Conservation (phyloP, 1,284 basidiomycete genomes). For the Meira miltonrushii region DNA sequence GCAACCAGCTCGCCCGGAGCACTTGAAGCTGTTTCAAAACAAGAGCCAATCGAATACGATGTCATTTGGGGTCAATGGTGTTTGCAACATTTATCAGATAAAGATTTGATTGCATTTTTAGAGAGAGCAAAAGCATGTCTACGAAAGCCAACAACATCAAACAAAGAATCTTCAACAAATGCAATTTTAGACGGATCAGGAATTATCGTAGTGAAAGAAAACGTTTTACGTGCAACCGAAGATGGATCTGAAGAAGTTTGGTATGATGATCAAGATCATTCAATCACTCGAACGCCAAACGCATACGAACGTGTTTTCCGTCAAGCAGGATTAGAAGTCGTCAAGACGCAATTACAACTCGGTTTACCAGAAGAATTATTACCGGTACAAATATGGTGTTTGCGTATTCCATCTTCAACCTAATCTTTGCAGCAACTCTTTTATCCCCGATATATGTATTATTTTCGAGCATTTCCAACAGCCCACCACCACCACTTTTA, state of each 20-base stretch:
- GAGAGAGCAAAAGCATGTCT: constrained; percentile 33
- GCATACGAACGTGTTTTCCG: constrained; percentile 47
- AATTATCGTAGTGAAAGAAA: constrained; percentile 50
- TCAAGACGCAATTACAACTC: constrained; percentile 41
- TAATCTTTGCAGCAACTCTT: no score
- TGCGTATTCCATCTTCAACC: background rate
- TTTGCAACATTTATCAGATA: constrained; percentile 48
- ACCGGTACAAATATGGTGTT: constrained; percentile 44
- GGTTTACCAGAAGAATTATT: constrained; percentile 50
- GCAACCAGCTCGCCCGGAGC: background rate
- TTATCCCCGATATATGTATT: no score
- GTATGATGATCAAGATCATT: constrained; percentile 51
- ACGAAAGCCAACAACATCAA: background rate
- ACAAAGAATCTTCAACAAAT: background rate
- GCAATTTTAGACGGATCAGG: constrained; percentile 19
- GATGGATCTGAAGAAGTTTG: constrained; percentile 45
- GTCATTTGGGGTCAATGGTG: constrained; percentile 51
- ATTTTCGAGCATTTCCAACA: no score
- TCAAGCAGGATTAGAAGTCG: constrained; percentile 41
- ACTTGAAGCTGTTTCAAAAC: constrained; percentile 15
- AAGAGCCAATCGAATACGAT: constrained; percentile 38
- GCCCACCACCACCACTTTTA: no score
- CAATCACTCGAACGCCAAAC: constrained; percentile 44
- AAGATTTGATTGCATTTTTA: constrained; percentile 44
- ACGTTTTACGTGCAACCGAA: constrained; percentile 42